Evolutionary conservation across 2,329 filamentous ascomycete species (phyloP), one percentile per base, ranked within the genome.

Genomic region (Talaromyces sp.): DNA sequence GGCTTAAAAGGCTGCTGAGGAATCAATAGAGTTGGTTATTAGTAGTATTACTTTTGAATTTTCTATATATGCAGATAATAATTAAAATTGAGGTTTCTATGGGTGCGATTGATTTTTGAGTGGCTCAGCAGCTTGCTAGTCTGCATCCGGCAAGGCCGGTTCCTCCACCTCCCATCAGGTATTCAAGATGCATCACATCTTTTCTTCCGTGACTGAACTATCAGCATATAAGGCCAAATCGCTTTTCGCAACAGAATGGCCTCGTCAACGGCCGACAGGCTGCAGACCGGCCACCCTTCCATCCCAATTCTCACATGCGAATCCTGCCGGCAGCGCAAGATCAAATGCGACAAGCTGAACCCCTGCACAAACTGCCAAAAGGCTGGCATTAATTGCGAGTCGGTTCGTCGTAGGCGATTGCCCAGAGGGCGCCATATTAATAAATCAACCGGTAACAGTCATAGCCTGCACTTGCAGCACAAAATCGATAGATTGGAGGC

Each of bases 291-390:
- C 11, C 28, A 39, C 9, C n/a, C 36, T 9, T 15, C 10, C 9
- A 36, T 62, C 5, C 60, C 60, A 27, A 59, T 27, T 15, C 65
- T 66, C 33, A 67, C 64, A 53, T 66, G 64, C 51, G 64, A 64
- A 39, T 58, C 62, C 13, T 66, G 66, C 30, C 64, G 60, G 39
- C 57, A 64, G n/a, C 64, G 66, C 52, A 68, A 68, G 49, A 47
- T 65, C 44, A 66, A 65, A 54, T 66, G 65, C 54, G 66, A 67
- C 55, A 66, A 64, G 51, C 58, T 64, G 32, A 61, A 61, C 36
- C 66, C 65, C 5, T 68, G 65, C 54, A 66, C 62, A n/a, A 66
- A 65, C 27, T 68, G 65, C 39, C 53, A 55, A 22, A 53, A 56
- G 15, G 47, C 57, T 8, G 65, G 65, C 13, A 57, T 64, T 3